Conservation (phyloP, 345 rosid species). For the Reutealis trisperma region DNA sequence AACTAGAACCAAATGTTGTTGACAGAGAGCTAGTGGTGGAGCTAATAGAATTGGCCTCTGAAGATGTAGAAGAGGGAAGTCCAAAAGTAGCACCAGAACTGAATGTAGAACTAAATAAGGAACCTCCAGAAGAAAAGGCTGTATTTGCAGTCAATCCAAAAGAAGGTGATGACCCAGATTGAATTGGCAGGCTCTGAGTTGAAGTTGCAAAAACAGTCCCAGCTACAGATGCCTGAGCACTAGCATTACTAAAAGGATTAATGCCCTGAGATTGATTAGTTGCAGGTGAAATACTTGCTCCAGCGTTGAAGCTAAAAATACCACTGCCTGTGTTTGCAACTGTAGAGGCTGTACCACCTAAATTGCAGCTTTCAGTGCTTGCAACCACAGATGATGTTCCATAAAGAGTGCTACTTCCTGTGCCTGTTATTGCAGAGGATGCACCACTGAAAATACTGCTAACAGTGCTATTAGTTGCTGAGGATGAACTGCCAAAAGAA, state of each 20-base stretch:
- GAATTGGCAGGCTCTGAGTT: constrained; percentile 52
- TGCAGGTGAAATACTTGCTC: constrained; percentile 36
- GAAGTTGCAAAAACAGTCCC: constrained; percentile 47
- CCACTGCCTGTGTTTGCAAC: constrained; percentile 33
- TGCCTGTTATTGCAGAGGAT: constrained; percentile 3
- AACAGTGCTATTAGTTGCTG: constrained; percentile 8
- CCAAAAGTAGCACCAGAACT: constrained; percentile 56
- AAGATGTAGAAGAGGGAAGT: constrained; percentile 34
- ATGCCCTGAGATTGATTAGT: constrained; percentile 50
- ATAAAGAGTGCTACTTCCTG: constrained; percentile 25
- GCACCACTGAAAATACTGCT: background rate
- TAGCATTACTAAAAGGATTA: constrained; percentile 39
- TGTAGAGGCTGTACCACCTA: constrained; percentile 30
- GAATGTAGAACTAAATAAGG: constrained; percentile 48
- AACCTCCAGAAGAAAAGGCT: constrained; percentile 46
- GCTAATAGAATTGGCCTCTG: constrained; percentile 44
- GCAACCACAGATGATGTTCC: constrained; percentile 41
- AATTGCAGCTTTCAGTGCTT: constrained; percentile 27
- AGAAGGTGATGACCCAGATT: constrained; percentile 54
- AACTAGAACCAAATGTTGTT: constrained; percentile 50
- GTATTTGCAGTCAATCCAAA: constrained; percentile 49
- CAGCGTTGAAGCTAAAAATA: constrained; percentile 52
- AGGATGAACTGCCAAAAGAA: constrained; percentile 38
- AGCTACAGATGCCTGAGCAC: constrained; percentile 42
- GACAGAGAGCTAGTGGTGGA: constrained; percentile 43